Conservation (phyloP, 1,284 basidiomycete genomes). For the Phlebopus sp. region DNA sequence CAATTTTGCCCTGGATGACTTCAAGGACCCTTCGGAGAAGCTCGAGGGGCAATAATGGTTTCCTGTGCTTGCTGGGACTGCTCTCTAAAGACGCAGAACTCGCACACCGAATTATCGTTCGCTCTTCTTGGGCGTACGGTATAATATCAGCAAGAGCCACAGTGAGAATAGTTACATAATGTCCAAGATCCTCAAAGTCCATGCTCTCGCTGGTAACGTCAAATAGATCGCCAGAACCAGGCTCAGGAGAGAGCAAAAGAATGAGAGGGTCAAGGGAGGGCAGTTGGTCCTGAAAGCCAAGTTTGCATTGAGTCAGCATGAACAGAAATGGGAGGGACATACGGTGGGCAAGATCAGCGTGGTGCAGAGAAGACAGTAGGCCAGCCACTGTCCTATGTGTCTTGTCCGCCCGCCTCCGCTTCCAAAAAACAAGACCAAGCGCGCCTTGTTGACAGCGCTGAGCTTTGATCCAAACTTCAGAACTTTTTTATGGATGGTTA, state of each 20-base stretch:
- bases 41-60: constrained; percentile 42
- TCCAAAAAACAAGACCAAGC: constrained; percentile 50
- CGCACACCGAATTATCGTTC: constrained; percentile 17
- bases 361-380: constrained; percentile 43
- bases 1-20: constrained; percentile 56
- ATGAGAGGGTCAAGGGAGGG: constrained; percentile 47
- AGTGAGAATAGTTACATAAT: constrained; percentile 52
- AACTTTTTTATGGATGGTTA: constrained; percentile 44
- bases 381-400: constrained; percentile 56
- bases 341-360: constrained; percentile 11
- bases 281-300: constrained; percentile 32
- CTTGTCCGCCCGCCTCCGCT: constrained; percentile 47
- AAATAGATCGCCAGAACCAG: constrained; percentile 38
- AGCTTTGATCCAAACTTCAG: constrained; percentile 37
- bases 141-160: constrained; percentile 56
- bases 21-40: constrained; percentile 47
- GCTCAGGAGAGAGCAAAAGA: constrained; percentile 36
- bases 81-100: constrained; percentile 11
- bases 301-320: background rate
- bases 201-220: constrained; percentile 44
- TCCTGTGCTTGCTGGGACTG: constrained; percentile 37
- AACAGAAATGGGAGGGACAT: too few species aligned
- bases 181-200: constrained; percentile 57
- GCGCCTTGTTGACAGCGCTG: constrained; percentile 43
- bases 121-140: constrained; percentile 52